These are phyloP conservation scores for Extremus antarcticus DNA, from an alignment of 495 filamentous ascomycete genomes.

Conservation along the genomic window DNA sequence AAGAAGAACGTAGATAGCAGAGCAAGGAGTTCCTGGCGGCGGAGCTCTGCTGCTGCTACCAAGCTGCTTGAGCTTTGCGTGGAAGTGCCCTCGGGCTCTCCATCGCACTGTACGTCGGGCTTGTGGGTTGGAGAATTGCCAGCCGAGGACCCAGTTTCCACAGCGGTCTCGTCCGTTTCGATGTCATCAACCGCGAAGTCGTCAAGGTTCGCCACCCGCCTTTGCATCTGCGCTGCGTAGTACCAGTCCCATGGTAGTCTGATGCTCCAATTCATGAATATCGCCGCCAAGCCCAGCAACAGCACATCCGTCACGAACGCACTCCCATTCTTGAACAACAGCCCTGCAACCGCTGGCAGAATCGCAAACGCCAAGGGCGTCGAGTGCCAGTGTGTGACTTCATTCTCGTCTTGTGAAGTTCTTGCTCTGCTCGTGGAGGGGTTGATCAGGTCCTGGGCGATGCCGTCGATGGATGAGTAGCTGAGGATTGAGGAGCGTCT, in stretches of 20 bases:
- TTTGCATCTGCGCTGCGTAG: slow-evolving; percentile 52
- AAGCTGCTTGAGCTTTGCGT: slow-evolving; percentile 9
- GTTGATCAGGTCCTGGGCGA: slow-evolving; percentile 14
- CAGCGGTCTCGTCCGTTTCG: slow-evolving; percentile 31
- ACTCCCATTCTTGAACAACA: slow-evolving; percentile 77
- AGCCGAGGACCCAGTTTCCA: slow-evolving; percentile 2
- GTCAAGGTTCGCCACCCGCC: slow-evolving; percentile 13
- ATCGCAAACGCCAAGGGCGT: slow-evolving; percentile 71
- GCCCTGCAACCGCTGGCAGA: slow-evolving; percentile 70
- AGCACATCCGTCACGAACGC: slow-evolving; percentile 75
- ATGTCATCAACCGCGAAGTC: slow-evolving; percentile 21
- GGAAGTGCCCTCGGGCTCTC: slow-evolving; percentile 34
- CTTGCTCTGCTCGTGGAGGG: slow-evolving; percentile 3
- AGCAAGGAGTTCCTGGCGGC: slow-evolving; percentile 60
- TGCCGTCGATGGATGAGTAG: slow-evolving; percentile 7
- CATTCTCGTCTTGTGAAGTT: slow-evolving; percentile 19
- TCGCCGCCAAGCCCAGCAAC: slow-evolving; percentile 61
- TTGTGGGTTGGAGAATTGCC: slow-evolving; percentile 31
- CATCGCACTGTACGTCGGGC: slow-evolving; percentile 20
- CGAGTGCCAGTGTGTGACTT: slow-evolving; percentile 61
- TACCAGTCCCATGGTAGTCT: slow-evolving; percentile 95
- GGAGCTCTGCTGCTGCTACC: slow-evolving; percentile 44
- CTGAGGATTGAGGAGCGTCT: slow-evolving; percentile 16
- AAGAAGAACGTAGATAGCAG: slow-evolving; percentile 68
- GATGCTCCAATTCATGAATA: slow-evolving; percentile 92